phyloP scores from a whole-genome alignment of 345 rosid genomes.

The Aquilaria yunnanensis region DNA sequence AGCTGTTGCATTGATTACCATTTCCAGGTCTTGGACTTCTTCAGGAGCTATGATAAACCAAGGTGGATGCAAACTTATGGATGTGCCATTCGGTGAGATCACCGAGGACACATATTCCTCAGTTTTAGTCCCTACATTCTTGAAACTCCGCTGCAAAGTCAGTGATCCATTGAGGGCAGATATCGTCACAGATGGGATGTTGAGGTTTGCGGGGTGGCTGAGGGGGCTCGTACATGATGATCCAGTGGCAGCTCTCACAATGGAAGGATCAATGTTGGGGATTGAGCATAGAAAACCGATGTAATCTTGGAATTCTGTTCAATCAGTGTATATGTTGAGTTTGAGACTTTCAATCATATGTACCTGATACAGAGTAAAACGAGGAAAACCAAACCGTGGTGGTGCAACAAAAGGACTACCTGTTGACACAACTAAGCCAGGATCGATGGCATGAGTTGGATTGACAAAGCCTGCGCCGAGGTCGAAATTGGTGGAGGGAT shows the following conservation, averaged over 20 bases:
- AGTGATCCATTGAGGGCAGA: constrained; percentile 37
- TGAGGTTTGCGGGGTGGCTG: constrained; percentile 58
- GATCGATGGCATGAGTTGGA: constrained; percentile 65
- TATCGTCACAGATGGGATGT: constrained; percentile 72
- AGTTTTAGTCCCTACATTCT: constrained; percentile 39
- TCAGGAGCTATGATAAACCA: constrained; percentile 49
- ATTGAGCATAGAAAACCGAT: constrained; percentile 65
- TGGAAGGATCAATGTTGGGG: constrained; percentile 30
- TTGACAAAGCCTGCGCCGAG: constrained; percentile 66
- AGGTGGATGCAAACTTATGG: constrained; percentile 42
- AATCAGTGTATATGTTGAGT: neutral
- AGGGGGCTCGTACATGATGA: constrained; percentile 34
- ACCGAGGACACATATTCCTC: constrained; percentile 50
- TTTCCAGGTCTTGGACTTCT: constrained; percentile 41
- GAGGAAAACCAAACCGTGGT: neutral
- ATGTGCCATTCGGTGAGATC: constrained; percentile 62
- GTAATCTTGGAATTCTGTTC: constrained; percentile 59
- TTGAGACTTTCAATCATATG: no score
- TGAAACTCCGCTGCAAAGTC: constrained; percentile 45
- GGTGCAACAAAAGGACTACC: constrained; percentile 22
- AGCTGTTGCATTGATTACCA: constrained; percentile 36
- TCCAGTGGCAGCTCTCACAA: constrained; percentile 44
- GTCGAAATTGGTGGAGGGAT: constrained; percentile 53
- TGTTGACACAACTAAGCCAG: constrained; percentile 66
- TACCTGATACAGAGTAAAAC: neutral